Evolutionary conservation across 2,329 filamentous ascomycete genomes (phyloP).

Genomic region (Phyllosticta citribraziliensis): DNA sequence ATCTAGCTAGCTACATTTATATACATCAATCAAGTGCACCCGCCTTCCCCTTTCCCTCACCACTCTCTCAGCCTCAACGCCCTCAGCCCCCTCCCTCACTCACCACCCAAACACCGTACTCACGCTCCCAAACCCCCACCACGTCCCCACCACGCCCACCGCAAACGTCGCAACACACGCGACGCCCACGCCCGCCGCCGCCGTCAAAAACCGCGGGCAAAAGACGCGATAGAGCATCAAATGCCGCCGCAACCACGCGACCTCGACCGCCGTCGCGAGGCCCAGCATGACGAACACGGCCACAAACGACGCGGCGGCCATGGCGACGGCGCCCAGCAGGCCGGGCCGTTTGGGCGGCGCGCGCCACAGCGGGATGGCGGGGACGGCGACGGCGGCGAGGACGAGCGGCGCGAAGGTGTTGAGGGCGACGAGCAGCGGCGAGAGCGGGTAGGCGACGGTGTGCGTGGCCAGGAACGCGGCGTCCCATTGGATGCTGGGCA

Average conservation of each 20-base stretch:
- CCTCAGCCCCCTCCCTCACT: neutral
- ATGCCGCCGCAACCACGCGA: constrained; percentile 76
- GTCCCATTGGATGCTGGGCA: constrained; percentile 92
- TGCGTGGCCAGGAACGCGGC: constrained; percentile 82
- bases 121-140: constrained; percentile 69
- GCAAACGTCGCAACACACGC: constrained; percentile 66
- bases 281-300: constrained; percentile 76
- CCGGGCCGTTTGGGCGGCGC: constrained; percentile 58
- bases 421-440: constrained; percentile 66
- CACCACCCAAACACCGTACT: constrained; percentile 70
- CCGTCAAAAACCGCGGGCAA: constrained; percentile 81
- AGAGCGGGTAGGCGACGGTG: constrained; percentile 80
- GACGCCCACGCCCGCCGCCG: constrained; percentile 58
- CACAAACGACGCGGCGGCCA: constrained; percentile 64
- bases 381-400: constrained; percentile 67
- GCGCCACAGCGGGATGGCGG: constrained; percentile 82
- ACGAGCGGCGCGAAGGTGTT: constrained; percentile 91
- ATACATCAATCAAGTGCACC: too few species aligned
- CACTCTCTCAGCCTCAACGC: neutral
- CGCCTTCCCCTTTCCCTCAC: too few species aligned
- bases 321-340: constrained; percentile 59
- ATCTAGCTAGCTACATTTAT: too few species aligned
- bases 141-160: constrained; percentile 62
- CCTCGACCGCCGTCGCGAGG: constrained; percentile 81
- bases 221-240: constrained; percentile 97